Conservation (phyloP, 2,329 filamentous ascomycete species). For the Drechslerella dactyloides region DNA sequence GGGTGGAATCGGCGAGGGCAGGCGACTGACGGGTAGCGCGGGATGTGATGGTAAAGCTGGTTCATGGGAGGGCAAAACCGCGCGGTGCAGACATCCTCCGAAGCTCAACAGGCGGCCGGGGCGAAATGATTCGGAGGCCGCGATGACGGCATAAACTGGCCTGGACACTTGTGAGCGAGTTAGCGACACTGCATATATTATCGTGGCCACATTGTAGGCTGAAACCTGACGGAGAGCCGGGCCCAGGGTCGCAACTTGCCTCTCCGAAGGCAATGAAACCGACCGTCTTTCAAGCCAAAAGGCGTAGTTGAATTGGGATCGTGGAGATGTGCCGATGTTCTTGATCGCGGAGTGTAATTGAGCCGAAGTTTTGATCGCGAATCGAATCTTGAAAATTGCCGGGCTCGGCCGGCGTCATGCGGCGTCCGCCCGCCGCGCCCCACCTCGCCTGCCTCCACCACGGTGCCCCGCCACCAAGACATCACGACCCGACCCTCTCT, state of each 20-base stretch:
- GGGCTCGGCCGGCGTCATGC: conserved; percentile 6
- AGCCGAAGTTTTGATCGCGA: too few relatives aligned
- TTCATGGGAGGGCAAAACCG: conserved; percentile 39
- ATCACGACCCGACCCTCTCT: too few relatives aligned
- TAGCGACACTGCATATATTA: not conserved
- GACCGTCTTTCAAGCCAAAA: too few relatives aligned
- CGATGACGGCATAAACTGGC: conserved; percentile 32
- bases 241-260: too few relatives aligned
- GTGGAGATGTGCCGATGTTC: too few relatives aligned
- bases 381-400: not conserved
- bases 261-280: too few relatives aligned
- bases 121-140: conserved; percentile 10
- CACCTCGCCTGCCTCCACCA: not conserved
- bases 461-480: too few relatives aligned
- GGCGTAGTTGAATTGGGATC: too few relatives aligned
- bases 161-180: not conserved
- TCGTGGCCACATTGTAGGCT: too few relatives aligned
- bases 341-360: too few relatives aligned
- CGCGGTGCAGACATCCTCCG: conserved; percentile 36
- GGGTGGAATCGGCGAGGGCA: too few relatives aligned
- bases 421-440: conserved; percentile 21
- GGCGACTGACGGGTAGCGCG: conserved; percentile 8
- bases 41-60: conserved; percentile 4
- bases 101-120: conserved; percentile 2
- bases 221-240: too few relatives aligned